Evolutionary conservation across 1,284 basidiomycete species (phyloP), one percentile per base, ranked within the genome.

Genomic region (Moesziomyces parantarcticus): DNA sequence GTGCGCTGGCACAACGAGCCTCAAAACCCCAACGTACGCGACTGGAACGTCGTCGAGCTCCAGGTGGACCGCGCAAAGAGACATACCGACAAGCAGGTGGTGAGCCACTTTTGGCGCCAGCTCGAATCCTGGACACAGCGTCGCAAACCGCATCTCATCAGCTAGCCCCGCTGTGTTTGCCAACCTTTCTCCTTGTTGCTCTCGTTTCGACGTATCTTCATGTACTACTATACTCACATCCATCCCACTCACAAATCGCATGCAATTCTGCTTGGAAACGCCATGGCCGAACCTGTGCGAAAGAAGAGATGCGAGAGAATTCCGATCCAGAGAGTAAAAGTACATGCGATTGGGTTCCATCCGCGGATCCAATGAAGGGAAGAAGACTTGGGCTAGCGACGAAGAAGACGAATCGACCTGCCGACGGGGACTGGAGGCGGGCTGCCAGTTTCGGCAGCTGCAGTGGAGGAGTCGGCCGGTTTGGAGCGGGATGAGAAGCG

Each of bases 21-120:
- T 5, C 90, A 90, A 39, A 95, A 95, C 75, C 85, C 89, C 0
- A 93, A 92, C 73, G 91, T 97, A 66, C 91, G 91, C 80, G 93
- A 97, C 77, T 99, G 96, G 96, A 98, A 97, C 81, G 94, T 98
- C 18, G 92, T 92, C 0, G 92, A 95, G 79, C 88, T 98, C 70
- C 92, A 92, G 88, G 69, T 82, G 41, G 81, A 82, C 40, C 62
- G 78, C 5, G 64, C 61, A 5, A 81, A 81, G 63, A 88, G 96
- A 74, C 95, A 98, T 84, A 90, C 94, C n/a, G 96, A 98, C 86
- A 94, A 96, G 83, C 92, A 93, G 42, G 90, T 92, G 8, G 94
- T 97, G 0, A 93, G 93, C 8, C 91, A 94, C 69, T 97, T 98
- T 82, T 98, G 95, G 96, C 91, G 93, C 78, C 89, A 88, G 25